Evolutionary conservation across 495 filamentous ascomycete species (phyloP).

Genomic region (Penicillium atrosanguineum): DNA sequence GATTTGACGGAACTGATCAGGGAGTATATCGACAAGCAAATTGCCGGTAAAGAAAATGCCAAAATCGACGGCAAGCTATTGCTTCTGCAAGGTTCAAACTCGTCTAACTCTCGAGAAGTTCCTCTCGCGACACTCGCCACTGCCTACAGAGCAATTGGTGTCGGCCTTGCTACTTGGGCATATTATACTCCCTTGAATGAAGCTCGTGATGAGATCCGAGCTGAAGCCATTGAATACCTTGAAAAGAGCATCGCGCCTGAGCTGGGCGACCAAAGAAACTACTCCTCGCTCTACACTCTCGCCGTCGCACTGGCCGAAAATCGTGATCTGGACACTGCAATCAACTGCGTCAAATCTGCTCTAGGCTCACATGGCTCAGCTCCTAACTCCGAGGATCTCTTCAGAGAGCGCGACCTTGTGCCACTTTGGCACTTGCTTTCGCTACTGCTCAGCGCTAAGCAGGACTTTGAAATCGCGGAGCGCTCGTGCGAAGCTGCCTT

Average conservation of each 20-base stretch:
- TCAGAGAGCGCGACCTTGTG: slow-evolving; percentile 41
- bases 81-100: slow-evolving; percentile 18
- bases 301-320: slow-evolving; percentile 76
- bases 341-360: slow-evolving; percentile 69
- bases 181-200: slow-evolving; percentile 71
- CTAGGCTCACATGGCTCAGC: slow-evolving; percentile 40
- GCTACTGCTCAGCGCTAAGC: slow-evolving; percentile 77
- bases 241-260: slow-evolving; percentile 66
- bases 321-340: slow-evolving; percentile 70
- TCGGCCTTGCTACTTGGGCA: slow-evolving; percentile 83
- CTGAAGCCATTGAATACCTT: slow-evolving; percentile 70
- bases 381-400: slow-evolving; percentile 24
- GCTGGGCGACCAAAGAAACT: slow-evolving; percentile 56
- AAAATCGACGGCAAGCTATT: slow-evolving; percentile 30
- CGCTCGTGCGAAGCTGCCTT: slow-evolving; percentile 85
- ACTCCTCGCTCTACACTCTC: slow-evolving; percentile 76
- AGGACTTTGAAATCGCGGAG: slow-evolving; percentile 77
- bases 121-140: slow-evolving; percentile 55
- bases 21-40: slow-evolving; percentile 56
- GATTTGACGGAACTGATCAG: slow-evolving; percentile 64
- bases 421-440: slow-evolving; percentile 79
- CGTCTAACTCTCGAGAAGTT: slow-evolving; percentile 35
- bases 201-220: slow-evolving; percentile 63
- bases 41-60: slow-evolving; percentile 33
- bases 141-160: slow-evolving; percentile 77